phyloP scores from a whole-genome alignment of 345 rosid species.

The Mercurialis annua region DNA sequence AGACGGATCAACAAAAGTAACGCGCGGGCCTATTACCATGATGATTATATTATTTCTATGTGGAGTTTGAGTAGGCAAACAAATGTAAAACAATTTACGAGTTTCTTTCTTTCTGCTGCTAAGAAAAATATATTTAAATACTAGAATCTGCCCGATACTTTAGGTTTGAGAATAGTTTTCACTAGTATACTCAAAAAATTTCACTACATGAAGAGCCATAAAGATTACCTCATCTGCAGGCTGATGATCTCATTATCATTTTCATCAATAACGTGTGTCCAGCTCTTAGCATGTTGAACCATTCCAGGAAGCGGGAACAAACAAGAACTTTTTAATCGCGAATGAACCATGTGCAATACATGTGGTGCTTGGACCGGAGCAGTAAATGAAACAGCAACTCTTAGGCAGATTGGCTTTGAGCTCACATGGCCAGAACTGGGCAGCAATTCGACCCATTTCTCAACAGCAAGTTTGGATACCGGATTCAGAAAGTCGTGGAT shows the following conservation, averaged over 20 bases:
- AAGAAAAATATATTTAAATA: background rate
- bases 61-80: background rate
- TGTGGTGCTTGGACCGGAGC: slow-evolving; percentile 55
- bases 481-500: slow-evolving; percentile 60
- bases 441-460: slow-evolving; percentile 72
- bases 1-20: background rate
- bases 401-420: slow-evolving; percentile 50
- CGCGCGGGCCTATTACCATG: background rate
- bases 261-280: slow-evolving; percentile 47
- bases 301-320: slow-evolving; percentile 53
- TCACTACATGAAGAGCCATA: slow-evolving; percentile 2
- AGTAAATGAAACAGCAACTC: slow-evolving; percentile 65
- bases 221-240: slow-evolving; percentile 79
- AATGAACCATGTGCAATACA: slow-evolving; percentile 48
- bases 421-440: slow-evolving; percentile 38
- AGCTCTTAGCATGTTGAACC: slow-evolving; percentile 40
- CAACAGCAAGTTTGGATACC: slow-evolving; percentile 53
- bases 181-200: background rate
- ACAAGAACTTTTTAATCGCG: slow-evolving; percentile 51
- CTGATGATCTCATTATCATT: slow-evolving; percentile 58
- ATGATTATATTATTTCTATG: background rate
- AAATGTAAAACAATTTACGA: background rate
- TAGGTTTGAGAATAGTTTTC: background rate
- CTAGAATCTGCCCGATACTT: background rate
- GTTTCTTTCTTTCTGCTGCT: background rate